Percentiles rank a stretch among this genome's conserved stretches.
phyloP scores from a whole-genome alignment of 305 asterid species.

The Salvia sclarea region DNA sequence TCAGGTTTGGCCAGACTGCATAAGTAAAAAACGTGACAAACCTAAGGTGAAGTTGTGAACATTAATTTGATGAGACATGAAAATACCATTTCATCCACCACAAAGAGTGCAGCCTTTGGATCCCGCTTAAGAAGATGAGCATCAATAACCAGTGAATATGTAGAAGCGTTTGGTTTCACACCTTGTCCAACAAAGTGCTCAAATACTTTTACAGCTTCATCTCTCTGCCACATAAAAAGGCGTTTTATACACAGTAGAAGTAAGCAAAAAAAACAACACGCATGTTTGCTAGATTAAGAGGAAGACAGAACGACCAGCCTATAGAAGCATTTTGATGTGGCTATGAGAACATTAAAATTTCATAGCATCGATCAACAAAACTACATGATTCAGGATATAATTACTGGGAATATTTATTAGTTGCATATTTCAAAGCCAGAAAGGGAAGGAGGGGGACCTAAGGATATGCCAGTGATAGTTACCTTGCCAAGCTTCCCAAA shows the following conservation, averaged over 20 bases:
- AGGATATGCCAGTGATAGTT: constrained; percentile 34
- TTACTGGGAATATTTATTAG: not conserved
- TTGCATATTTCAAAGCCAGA: not conserved
- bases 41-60: not conserved
- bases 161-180: constrained; percentile 64
- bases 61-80: not conserved
- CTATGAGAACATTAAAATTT: not conserved
- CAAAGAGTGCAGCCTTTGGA: constrained; percentile 59
- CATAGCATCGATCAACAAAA: constrained; percentile 1
- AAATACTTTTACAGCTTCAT: constrained; percentile 77
- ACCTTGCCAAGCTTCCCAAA: constrained; percentile 79
- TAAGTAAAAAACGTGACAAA: not conserved
- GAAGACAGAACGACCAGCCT: constrained; percentile 1
- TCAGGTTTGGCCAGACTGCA: constrained; percentile 16
- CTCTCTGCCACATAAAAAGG: constrained; percentile 57
- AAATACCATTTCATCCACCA: constrained; percentile 61
- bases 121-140: constrained; percentile 73
- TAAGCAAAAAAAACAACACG: constrained; percentile 7
- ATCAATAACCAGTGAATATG: constrained; percentile 71
- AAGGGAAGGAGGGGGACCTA: constrained; percentile 6
- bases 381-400: not conserved
- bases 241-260: constrained; percentile 15
- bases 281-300: constrained; percentile 9
- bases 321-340: not conserved
- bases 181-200: constrained; percentile 69